phyloP scores from a whole-genome alignment of 23 red algal species.

The Gracilaria domingensis region DNA sequence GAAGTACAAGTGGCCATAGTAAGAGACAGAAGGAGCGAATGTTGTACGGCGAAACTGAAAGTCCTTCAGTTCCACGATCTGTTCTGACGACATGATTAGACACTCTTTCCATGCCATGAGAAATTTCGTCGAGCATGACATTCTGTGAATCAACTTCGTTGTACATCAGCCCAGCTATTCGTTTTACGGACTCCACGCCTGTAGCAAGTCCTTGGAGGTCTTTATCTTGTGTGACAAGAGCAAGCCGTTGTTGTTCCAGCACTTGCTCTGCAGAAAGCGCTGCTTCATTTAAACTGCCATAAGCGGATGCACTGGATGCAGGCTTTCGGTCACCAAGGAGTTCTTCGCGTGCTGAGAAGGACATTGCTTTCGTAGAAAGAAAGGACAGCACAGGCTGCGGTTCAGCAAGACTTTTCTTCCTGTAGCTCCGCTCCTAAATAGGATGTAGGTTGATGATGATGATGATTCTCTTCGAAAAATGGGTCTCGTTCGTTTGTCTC shows the following conservation, averaged over 20 bases:
- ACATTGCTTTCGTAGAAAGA: neutral
- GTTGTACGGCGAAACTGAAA: constrained; percentile 20
- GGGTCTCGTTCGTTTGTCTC: no score
- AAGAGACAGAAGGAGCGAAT: constrained; percentile 32
- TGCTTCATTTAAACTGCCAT: constrained; percentile 31
- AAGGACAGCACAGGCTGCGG: no score
- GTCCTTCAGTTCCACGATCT: constrained; percentile 9
- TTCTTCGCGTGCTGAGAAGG: constrained; percentile 32
- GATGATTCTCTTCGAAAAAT: no score
- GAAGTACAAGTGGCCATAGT: constrained; percentile 41
- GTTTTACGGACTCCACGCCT: constrained; percentile 16
- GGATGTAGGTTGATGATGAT: no score
- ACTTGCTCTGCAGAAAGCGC: constrained; percentile 17
- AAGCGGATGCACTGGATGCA: neutral
- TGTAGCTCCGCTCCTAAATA: no score
- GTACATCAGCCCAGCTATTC: constrained; percentile 39
- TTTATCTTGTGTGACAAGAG: constrained; percentile 13
- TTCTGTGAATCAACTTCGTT: constrained; percentile 37
- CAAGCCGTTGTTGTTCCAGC: constrained; percentile 14
- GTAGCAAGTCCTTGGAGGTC: constrained; percentile 1
- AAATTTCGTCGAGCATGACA: constrained; percentile 26
- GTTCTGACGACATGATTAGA: constrained; percentile 1
- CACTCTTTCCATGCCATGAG: neutral
- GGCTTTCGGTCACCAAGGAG: constrained; percentile 22
- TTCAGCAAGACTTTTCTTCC: no score